Evolutionary conservation across 805 yeast genomes (phyloP).

Genomic region (Brettanomyces anomalus): DNA sequence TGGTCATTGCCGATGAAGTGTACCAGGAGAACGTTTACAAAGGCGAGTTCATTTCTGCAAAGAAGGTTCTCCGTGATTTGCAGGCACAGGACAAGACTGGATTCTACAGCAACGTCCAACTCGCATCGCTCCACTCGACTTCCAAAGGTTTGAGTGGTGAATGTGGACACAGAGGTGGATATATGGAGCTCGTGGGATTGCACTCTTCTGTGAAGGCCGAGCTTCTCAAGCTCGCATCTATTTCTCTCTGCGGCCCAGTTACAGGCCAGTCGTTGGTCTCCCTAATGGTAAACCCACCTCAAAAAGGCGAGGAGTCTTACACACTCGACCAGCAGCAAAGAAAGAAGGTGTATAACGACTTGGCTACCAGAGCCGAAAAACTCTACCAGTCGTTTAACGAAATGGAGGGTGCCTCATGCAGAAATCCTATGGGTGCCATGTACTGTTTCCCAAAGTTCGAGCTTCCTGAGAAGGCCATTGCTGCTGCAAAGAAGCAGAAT

Average conservation of each 20-base stretch:
- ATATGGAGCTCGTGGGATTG: slow-evolving; percentile 89
- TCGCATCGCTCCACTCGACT: slow-evolving; percentile 93
- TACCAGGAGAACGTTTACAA: slow-evolving; percentile 87
- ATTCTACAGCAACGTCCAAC: slow-evolving; percentile 60
- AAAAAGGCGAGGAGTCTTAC: slow-evolving; percentile 65
- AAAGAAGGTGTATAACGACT: slow-evolving; percentile 47
- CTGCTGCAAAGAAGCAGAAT: slow-evolving; percentile 47
- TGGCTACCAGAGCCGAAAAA: slow-evolving; percentile 52
- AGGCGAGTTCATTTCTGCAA: slow-evolving; percentile 78
- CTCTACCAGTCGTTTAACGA: slow-evolving; percentile 62
- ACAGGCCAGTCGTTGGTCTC: slow-evolving; percentile 92
- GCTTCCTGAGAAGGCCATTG: slow-evolving; percentile 55
- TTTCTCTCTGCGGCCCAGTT: slow-evolving; percentile 89
- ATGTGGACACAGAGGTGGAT: slow-evolving; percentile 99
- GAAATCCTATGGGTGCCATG: slow-evolving; percentile 96
- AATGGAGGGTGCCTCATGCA: slow-evolving; percentile 80
- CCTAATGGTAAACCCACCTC: slow-evolving; percentile 89
- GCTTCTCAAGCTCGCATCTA: slow-evolving; percentile 79
- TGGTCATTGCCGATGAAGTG: slow-evolving; percentile 94
- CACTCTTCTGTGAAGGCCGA: slow-evolving; percentile 57
- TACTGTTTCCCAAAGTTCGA: slow-evolving; percentile 79
- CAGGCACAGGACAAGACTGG: slow-evolving; percentile 44
- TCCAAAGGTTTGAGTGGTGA: slow-evolving; percentile 97
- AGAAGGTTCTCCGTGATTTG: slow-evolving; percentile 63
- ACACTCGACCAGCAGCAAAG: slow-evolving; percentile 59